Base-by-base conservation (phyloP, 768 basidiomycete species). In the Amyloporia xantha region DNA sequence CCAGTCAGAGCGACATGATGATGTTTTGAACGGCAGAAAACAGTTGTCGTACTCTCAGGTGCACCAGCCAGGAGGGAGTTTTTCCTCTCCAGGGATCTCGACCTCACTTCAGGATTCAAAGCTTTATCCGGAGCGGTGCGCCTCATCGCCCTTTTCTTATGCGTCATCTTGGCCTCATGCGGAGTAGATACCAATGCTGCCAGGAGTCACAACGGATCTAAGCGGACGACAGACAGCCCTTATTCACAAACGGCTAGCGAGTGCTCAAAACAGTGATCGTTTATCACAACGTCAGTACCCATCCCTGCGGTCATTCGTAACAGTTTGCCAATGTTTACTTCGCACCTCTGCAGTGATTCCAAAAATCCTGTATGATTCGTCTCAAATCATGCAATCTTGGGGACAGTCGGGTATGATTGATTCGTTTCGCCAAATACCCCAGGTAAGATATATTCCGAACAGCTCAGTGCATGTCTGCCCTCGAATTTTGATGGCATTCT, bases 161-260 rank as follows among this genome's bases (percentile, higher is more conserved):
- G 48, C 41, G 50, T 24, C 54, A 52, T 36, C 43, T 58, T 62
- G 59, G 52, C 51, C 41, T 55, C 54, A n/a, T n/a, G n/a, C n/a
- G n/a, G n/a, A n/a, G n/a, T n/a, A 88, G 86, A 82, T 90, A 53
- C 86, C 86, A 53, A 78, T 84, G 73, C 76, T 87, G 56, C 76
- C 74, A 58, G 85, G 86, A 36, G 80, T 89, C 41, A 88, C 86
- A 21, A 80, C 84, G 50, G 76, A 82, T 63, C 72, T 87, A 38
- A 78, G 83, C 56, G 71, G 73, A 44, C 75, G 73, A 52, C 71
- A 77, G 54, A 74, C 87, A 62, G 66, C 78, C 23, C 69, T 75
- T 56, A 87, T 89, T 49, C 81, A 87, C 66, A 86, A 80, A 62
- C 82, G 86, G 54, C 75, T 90, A 30, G 72, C 73, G 21, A 71